These are phyloP conservation scores for Hyaloscypha bicolor DNA, from an alignment of 495 filamentous ascomycete species.

Conservation along the genomic window DNA sequence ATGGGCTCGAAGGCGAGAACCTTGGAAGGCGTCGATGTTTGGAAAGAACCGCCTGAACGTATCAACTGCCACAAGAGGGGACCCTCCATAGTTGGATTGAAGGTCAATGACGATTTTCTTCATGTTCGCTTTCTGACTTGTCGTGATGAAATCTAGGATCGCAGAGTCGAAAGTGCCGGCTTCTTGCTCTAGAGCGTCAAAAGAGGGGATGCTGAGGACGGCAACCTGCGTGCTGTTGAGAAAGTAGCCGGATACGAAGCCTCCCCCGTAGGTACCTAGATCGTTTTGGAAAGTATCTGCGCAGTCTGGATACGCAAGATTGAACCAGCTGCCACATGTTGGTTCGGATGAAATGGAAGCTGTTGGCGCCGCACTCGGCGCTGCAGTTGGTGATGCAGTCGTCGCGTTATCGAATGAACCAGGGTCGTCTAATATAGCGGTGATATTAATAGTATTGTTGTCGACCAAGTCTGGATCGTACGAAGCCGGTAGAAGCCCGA, in stretches of 20 bases:
- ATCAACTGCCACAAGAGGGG: constrained; percentile 43
- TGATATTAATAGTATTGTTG: constrained; percentile 24
- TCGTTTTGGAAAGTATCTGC: constrained; percentile 40
- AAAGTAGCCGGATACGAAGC: constrained; percentile 45
- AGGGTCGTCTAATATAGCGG: constrained; percentile 1
- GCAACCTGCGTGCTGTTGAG: constrained; percentile 41
- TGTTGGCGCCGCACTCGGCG: background rate
- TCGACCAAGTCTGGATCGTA: constrained; percentile 24
- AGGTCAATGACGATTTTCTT: constrained; percentile 55
- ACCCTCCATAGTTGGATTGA: constrained; percentile 50
- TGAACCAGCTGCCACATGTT: constrained; percentile 31
- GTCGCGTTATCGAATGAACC: background rate
- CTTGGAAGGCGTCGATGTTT: constrained; percentile 43
- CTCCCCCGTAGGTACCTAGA: constrained; percentile 37
- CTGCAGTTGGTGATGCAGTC: constrained; percentile 4
- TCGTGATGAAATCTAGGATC: constrained; percentile 45
- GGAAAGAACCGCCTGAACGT: constrained; percentile 58
- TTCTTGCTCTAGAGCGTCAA: constrained; percentile 38
- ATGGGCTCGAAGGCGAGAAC: constrained; percentile 47
- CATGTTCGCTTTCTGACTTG: constrained; percentile 38
- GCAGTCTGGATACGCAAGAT: constrained; percentile 37
- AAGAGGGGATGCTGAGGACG: constrained; percentile 55
- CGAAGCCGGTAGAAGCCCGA: constrained; percentile 40
- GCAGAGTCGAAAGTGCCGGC: constrained; percentile 40
- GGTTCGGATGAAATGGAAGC: constrained; percentile 5